Conservation (phyloP, 208 protist species). For the Leishmania braziliensis region DNA sequence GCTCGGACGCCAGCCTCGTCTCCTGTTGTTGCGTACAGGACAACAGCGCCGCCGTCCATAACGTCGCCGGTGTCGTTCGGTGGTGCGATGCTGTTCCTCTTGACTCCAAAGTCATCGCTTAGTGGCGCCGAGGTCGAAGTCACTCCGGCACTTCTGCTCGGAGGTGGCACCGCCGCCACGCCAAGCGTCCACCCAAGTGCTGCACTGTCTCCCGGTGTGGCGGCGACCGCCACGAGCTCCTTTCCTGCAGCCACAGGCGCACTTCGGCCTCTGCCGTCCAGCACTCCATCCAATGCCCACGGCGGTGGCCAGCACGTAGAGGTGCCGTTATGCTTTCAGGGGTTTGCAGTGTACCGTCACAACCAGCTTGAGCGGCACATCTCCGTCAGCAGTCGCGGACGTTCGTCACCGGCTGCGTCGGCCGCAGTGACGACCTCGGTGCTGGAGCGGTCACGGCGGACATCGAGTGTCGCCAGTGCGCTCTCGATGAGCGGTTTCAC, state of each 20-base stretch:
- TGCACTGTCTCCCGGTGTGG: neutral
- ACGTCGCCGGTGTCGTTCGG: neutral
- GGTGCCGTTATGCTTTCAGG: neutral
- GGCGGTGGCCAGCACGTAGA: neutral
- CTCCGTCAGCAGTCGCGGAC: neutral
- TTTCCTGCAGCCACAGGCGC: neutral
- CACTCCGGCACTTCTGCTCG: neutral
- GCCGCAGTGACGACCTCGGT: neutral
- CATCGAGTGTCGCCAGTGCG: conserved; percentile 15
- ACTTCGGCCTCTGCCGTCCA: neutral
- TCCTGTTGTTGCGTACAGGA: neutral
- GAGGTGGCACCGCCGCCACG: neutral
- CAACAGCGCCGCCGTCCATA: neutral
- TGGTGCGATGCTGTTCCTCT: neutral
- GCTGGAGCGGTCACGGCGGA: neutral
- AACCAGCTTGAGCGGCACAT: conserved; percentile 8
- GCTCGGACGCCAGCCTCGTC: neutral
- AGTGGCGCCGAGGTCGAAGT: neutral
- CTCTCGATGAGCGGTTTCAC: conserved; percentile 20
- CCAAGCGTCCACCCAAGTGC: neutral
- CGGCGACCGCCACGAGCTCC: neutral
- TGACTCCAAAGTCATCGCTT: neutral
- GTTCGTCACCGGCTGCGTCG: neutral
- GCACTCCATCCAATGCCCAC: neutral
- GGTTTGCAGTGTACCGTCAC: neutral